These are phyloP conservation scores for Talaromyces sp. DNA, from an alignment of 2,329 filamentous ascomycete species.

Conservation along the genomic window DNA sequence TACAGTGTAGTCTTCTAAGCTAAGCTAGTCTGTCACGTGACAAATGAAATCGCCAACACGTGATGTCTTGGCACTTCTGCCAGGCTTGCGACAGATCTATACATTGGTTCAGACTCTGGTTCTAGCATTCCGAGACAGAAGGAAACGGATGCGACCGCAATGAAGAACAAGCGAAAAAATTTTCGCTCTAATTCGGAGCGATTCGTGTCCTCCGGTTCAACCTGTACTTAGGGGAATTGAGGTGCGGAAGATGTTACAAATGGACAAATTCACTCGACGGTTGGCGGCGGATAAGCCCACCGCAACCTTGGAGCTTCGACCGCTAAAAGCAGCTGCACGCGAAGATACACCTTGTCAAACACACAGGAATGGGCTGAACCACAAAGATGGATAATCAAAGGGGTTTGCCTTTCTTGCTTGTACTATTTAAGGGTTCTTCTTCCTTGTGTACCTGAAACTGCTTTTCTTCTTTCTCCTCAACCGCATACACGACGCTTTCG, in stretches of 20 bases:
- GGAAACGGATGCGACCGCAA: not conserved
- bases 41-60: too few species aligned
- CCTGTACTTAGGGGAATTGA: conserved; percentile 46
- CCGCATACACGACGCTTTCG: not conserved
- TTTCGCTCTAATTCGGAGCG: conserved; percentile 14
- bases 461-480: not conserved
- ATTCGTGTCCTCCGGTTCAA: conserved; percentile 25
- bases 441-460: not conserved
- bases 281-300: conserved; percentile 20
- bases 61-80: too few species aligned
- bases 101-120: too few species aligned
- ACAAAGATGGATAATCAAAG: conserved; percentile 15
- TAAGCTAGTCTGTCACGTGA: too few species aligned
- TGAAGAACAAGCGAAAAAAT: conserved; percentile 12
- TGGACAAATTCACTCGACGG: not conserved
- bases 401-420: not conserved
- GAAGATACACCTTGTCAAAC: conserved; percentile 17
- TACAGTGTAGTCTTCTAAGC: too few species aligned
- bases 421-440: not conserved
- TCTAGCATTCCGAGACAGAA: not conserved
- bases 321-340: conserved; percentile 47
- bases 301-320: conserved; percentile 20
- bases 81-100: too few species aligned
- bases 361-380: conserved; percentile 6
- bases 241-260: conserved; percentile 17